Conservation (phyloP, 306 rosid species). For the Prosopis cineraria region DNA sequence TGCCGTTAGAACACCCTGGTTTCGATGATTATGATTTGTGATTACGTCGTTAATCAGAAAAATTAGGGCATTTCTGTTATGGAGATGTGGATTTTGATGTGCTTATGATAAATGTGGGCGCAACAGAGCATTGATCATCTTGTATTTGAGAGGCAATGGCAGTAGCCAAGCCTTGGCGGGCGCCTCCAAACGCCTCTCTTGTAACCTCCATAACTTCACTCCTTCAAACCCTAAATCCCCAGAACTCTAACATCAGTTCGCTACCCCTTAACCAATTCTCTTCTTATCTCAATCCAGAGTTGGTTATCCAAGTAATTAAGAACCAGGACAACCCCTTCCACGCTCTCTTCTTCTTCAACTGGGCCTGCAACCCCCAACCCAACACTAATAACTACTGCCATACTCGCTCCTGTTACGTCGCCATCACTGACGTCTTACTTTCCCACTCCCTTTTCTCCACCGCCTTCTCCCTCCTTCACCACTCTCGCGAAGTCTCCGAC, state of each 20-base stretch:
- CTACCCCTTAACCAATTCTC: slow-evolving; percentile 41
- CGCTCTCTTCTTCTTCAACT: slow-evolving; percentile 44
- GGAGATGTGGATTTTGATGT: background rate
- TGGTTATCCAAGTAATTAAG: slow-evolving; percentile 38
- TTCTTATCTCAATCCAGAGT: slow-evolving; percentile 24
- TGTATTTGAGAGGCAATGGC: background rate
- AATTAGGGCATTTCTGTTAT: background rate
- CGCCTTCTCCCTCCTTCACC: slow-evolving; percentile 44
- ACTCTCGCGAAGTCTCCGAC: slow-evolving; percentile 38
- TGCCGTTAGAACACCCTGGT: background rate
- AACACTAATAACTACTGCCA: slow-evolving; percentile 34
- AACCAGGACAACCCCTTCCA: slow-evolving; percentile 23
- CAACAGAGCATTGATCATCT: background rate
- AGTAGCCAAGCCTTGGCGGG: background rate
- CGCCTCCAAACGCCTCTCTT: slow-evolving; percentile 22
- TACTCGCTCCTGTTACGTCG: slow-evolving; percentile 30
- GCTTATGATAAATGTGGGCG: background rate
- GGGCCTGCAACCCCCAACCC: slow-evolving; percentile 37
- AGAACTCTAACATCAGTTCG: slow-evolving; percentile 27
- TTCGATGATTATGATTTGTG: too few species aligned
- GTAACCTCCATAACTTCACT: slow-evolving; percentile 41
- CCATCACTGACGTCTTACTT: slow-evolving; percentile 38
- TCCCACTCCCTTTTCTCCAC: slow-evolving; percentile 59
- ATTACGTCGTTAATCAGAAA: background rate
- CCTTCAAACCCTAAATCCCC: slow-evolving; percentile 45